These are phyloP conservation scores for Pelargonium australe DNA, from an alignment of 441 rosid genomes.

Conservation along the genomic window DNA sequence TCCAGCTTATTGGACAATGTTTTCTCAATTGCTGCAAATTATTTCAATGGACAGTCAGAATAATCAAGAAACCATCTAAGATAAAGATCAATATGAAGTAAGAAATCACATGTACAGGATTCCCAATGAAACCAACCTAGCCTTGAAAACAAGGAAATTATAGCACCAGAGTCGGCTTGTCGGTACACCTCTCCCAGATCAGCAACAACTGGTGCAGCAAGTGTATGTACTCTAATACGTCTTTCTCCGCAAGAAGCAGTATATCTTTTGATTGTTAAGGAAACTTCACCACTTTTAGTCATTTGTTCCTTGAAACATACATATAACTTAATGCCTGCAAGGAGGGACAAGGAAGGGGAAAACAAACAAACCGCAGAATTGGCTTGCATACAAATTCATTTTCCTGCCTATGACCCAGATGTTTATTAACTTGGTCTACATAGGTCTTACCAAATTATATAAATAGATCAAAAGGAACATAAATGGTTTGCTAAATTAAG, in stretches of 20 bases:
- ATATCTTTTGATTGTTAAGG: slow-evolving; percentile 66
- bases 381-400: background rate
- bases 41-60: slow-evolving; percentile 17
- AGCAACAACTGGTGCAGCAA: slow-evolving; percentile 85
- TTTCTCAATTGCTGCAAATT: slow-evolving; percentile 83
- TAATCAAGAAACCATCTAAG: slow-evolving; percentile 15
- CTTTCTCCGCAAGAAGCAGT: slow-evolving; percentile 99
- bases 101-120: slow-evolving; percentile 14
- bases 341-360: background rate
- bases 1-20: slow-evolving; percentile 78
- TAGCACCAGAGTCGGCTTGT: slow-evolving; percentile 87
- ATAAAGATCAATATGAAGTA: slow-evolving; percentile 19
- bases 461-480: slow-evolving; percentile 2
- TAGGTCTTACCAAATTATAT: background rate
- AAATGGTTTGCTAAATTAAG: background rate
- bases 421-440: background rate
- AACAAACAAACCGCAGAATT: background rate
- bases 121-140: slow-evolving; percentile 46
- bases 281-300: slow-evolving; percentile 13
- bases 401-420: background rate
- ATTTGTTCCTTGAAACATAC: background rate
- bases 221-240: slow-evolving; percentile 94
- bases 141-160: slow-evolving; percentile 75
- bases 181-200: slow-evolving; percentile 96
- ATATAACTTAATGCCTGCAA: background rate